Base-by-base conservation (phyloP, 805 yeast species). In the Starmerella sp. region DNA sequence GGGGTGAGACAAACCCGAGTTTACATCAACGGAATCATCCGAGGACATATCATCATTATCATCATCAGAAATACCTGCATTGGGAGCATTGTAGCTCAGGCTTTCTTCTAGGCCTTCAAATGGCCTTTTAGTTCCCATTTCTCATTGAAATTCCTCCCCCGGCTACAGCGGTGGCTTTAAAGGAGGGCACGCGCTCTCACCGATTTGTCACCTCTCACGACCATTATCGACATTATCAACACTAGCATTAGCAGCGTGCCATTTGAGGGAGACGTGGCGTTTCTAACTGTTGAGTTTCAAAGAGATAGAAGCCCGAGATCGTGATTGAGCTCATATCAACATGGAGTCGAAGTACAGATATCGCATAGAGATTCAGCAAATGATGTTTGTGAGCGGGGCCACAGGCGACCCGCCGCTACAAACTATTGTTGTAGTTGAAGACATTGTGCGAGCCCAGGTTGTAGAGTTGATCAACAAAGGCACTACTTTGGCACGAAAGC, bases 321-420 rank as follows among this genome's bases (percentile, higher is more conserved):
- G 22, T 22, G 22, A 22, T 22, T 22, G 22, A 22, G 22, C 22
- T 22, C 3, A 36, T 13, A 15, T 14, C 14, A 42, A 28, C 13
- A 59, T 59, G 62, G 62, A 59, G 41, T 52, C 55, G n/a, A 59
- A 62, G 28, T 82, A 86, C 72, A 82, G 83, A 66, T 93, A 91
- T 69, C 75, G 95, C 55, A 79, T 86, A 39, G 98, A 93, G 72
- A 93, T 93, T 64, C 98, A 93, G 70, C 93, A 72, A 73, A 93
- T 93, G 98, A 93, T 93, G 98, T 93, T 93, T 74, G 98, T 93
- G 54, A 78, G 84, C 54, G 98, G 98, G 2, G 97, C 93, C 67
- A 81, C 93, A 0, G 86, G 86, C 62, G 98, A 93, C 64, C 95
- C 97, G 1, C 95, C 97, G 0, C 77, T 84, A 14, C 95, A 86